Conservation (phyloP, 169 alveolate genomes). For the Babesia gibsoni region DNA sequence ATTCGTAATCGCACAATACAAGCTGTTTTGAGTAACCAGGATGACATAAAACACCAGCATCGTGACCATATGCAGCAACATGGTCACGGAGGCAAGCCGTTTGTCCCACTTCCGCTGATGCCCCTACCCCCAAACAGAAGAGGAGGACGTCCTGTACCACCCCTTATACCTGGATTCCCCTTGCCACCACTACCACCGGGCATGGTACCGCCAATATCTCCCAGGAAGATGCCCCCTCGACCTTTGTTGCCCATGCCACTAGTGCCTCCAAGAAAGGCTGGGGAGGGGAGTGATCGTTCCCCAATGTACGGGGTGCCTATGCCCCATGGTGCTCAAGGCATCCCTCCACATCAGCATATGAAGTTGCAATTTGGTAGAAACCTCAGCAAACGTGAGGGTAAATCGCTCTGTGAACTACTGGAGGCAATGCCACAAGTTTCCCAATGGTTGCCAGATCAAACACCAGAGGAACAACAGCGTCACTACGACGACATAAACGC, state of each 20-base stretch:
- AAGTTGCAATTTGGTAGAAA: conserved; percentile 17
- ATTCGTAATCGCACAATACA: conserved; percentile 61
- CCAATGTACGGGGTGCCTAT: too few relatives aligned
- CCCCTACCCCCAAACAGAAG: neutral
- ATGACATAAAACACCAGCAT: neutral
- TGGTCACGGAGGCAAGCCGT: neutral
- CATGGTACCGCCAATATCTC: neutral
- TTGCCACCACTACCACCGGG: conserved; percentile 22
- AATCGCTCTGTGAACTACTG: conserved; percentile 21
- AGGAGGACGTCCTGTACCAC: neutral
- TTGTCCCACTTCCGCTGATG: neutral
- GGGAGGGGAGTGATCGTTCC: neutral
- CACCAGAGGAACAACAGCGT: conserved; percentile 44
- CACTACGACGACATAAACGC: conserved; percentile 24
- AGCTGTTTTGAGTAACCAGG: conserved; percentile 24
- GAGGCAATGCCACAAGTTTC: neutral
- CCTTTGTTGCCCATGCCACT: conserved; percentile 11
- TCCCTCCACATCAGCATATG: neutral
- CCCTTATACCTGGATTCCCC: neutral
- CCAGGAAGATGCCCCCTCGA: neutral
- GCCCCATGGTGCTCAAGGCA: too few relatives aligned
- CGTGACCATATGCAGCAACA: neutral
- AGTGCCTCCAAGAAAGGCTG: neutral
- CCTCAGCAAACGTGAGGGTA: conserved; percentile 34
- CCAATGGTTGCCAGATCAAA: conserved; percentile 36